These are phyloP conservation scores for Penicillium desertorum DNA, from an alignment of 495 filamentous ascomycete genomes.

Conservation along the genomic window DNA sequence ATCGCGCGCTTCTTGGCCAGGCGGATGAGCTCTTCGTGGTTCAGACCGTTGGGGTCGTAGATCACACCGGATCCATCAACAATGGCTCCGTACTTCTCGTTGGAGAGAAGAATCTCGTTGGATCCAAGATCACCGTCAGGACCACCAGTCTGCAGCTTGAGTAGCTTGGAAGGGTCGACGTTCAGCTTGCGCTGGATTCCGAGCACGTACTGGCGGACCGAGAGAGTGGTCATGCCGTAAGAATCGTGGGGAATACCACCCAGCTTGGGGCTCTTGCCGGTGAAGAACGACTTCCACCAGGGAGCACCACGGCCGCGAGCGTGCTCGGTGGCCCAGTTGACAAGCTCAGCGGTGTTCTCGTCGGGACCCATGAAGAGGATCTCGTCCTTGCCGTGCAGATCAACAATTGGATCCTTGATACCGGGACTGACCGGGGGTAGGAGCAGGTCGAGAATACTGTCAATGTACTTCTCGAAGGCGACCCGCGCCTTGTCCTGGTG, in stretches of 20 bases:
- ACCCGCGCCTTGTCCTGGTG: constrained; percentile 90
- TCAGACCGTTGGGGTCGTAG: constrained; percentile 84
- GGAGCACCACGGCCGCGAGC: constrained; percentile 83
- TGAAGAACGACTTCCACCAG: constrained; percentile 99
- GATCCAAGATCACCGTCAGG: constrained; percentile 96
- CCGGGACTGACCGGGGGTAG: constrained; percentile 86
- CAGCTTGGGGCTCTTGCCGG: constrained; percentile 92
- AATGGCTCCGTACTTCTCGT: constrained; percentile 90
- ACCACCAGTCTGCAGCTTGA: constrained; percentile 96
- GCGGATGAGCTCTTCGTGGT: constrained; percentile 78
- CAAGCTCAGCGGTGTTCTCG: constrained; percentile 96
- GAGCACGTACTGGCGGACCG: constrained; percentile 90
- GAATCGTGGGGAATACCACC: constrained; percentile 94
- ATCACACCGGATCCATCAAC: constrained; percentile 96
- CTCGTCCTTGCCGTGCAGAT: constrained; percentile 89
- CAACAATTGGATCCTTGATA: constrained; percentile 98
- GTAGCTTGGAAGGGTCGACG: constrained; percentile 76
- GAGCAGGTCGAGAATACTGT: constrained; percentile 93
- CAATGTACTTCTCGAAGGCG: constrained; percentile 99
- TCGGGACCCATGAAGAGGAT: constrained; percentile 98
- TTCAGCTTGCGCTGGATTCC: constrained; percentile 96
- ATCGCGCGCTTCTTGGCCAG: constrained; percentile 85
- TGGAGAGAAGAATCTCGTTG: constrained; percentile 94
- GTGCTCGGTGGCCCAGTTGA: constrained; percentile 97
- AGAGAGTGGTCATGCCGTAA: constrained; percentile 98